Conservation (phyloP, 352 stramenopile species). For the Globisporangium abappressorium region DNA sequence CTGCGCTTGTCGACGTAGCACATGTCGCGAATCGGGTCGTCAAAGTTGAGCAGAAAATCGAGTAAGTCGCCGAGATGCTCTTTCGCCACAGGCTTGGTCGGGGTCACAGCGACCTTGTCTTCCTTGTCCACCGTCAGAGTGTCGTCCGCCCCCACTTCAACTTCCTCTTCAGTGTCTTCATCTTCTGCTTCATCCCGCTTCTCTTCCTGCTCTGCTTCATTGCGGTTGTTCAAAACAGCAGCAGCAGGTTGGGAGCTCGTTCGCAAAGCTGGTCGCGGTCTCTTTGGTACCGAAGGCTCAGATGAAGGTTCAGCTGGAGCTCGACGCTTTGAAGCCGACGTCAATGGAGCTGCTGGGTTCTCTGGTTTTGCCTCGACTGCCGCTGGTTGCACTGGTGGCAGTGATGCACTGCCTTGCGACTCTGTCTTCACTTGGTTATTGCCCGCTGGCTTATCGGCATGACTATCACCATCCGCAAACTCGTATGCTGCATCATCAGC, state of each 20-base stretch:
- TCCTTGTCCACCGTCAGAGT: conserved; percentile 5
- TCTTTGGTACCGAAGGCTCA: conserved; percentile 4
- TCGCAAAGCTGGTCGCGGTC: not conserved
- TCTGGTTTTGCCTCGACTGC: not conserved
- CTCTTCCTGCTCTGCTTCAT: conserved; percentile 1
- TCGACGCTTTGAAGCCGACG: conserved; percentile 10
- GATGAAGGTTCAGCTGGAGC: not conserved
- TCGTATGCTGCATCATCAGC: not conserved
- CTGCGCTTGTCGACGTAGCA: conserved; percentile 54
- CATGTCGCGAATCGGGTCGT: conserved; percentile 61
- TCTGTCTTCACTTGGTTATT: not conserved
- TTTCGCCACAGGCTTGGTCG: not conserved
- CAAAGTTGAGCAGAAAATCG: conserved; percentile 38
- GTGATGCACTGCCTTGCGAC: not conserved
- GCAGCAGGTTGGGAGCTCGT: conserved; percentile 4
- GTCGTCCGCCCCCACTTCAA: not conserved
- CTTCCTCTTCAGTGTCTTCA: conserved; percentile 21
- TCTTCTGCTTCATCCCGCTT: conserved; percentile 18
- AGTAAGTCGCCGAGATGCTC: not conserved
- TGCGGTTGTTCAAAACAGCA: not conserved
- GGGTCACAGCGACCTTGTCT: not conserved
- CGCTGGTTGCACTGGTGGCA: not conserved
- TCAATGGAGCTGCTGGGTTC: not conserved
- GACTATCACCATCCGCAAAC: not conserved
- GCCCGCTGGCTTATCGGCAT: not conserved